Conservation (phyloP, 306 rosid species). For the Urtica urens region DNA sequence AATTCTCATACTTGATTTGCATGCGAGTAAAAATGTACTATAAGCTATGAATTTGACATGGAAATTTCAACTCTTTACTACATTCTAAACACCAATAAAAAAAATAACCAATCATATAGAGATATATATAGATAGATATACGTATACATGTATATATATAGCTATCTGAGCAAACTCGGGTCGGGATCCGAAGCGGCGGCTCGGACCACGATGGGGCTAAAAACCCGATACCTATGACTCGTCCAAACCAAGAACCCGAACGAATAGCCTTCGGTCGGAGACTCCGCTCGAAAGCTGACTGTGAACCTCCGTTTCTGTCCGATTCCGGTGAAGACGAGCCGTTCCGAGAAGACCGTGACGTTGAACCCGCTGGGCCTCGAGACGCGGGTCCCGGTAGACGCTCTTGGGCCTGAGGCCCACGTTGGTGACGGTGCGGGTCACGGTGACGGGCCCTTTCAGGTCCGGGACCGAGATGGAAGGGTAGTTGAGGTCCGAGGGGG, state of each 20-base stretch:
- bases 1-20: too few relatives aligned
- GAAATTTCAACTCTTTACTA: too few relatives aligned
- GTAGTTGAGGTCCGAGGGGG: conserved; percentile 54
- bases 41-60: too few relatives aligned
- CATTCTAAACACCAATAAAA: too few relatives aligned
- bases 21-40: too few relatives aligned
- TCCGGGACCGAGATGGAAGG: conserved; percentile 62
- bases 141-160: too few relatives aligned
- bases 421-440: conserved; percentile 54
- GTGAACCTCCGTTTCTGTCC: conserved; percentile 50
- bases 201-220: conserved; percentile 53
- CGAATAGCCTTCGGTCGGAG: conserved; percentile 47
- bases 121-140: too few relatives aligned
- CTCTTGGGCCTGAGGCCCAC: conserved; percentile 51
- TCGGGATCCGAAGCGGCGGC: conserved; percentile 28
- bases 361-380: conserved; percentile 50
- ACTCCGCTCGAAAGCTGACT: conserved; percentile 42
- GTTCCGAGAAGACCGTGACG: conserved; percentile 50
- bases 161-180: conserved; percentile 37
- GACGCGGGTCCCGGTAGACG: conserved; percentile 36
- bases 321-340: conserved; percentile 31
- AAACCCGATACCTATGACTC: conserved; percentile 32
- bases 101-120: too few relatives aligned
- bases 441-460: conserved; percentile 40
- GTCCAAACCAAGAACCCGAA: conserved; percentile 67